A percentile compares a stretch with the other conserved stretches of the same genome.
These are phyloP conservation scores for Neopestalotiopsis clavispora DNA, from an alignment of 2,329 filamentous ascomycete species.

Conservation along the genomic window DNA sequence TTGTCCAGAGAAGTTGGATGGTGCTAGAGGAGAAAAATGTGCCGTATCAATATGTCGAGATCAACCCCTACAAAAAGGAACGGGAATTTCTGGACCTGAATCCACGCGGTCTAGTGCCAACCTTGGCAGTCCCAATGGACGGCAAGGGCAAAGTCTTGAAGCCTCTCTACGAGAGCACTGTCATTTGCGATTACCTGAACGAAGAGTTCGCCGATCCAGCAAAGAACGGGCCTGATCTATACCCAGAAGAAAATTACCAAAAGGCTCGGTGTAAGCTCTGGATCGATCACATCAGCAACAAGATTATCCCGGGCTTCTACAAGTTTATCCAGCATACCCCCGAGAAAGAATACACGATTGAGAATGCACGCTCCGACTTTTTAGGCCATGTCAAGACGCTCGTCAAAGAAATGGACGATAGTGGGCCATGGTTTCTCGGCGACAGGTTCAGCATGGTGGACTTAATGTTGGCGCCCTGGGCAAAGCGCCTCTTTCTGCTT, in stretches of 20 bases:
- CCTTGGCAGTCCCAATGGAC: constrained; percentile 56
- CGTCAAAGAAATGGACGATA: constrained; percentile 61
- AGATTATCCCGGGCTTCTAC: constrained; percentile 74
- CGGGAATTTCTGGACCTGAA: constrained; percentile 72
- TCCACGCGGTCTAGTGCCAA: constrained; percentile 77
- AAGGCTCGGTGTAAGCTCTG: constrained; percentile 71
- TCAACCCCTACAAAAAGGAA: constrained; percentile 79
- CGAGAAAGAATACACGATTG: constrained; percentile 52
- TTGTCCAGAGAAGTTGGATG: constrained; percentile 75
- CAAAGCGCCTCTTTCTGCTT: constrained; percentile 72
- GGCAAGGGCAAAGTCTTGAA: constrained; percentile 42
- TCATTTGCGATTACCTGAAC: constrained; percentile 78
- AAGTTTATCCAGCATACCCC: constrained; percentile 61
- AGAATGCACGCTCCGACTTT: constrained; percentile 63
- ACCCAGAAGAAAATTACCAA: constrained; percentile 67
- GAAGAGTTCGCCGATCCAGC: constrained; percentile 63
- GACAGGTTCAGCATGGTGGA: constrained; percentile 69
- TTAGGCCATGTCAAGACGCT: constrained; percentile 63
- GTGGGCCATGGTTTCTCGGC: constrained; percentile 72
- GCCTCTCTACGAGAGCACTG: constrained; percentile 73
- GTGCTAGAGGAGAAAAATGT: constrained; percentile 75
- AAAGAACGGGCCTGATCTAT: constrained; percentile 50
- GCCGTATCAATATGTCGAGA: constrained; percentile 76
- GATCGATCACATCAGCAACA: constrained; percentile 72
- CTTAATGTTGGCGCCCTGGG: constrained; percentile 75